Base-by-base conservation (phyloP, 2,329 filamentous ascomycete genomes). In the Penicillium vulpinum region DNA sequence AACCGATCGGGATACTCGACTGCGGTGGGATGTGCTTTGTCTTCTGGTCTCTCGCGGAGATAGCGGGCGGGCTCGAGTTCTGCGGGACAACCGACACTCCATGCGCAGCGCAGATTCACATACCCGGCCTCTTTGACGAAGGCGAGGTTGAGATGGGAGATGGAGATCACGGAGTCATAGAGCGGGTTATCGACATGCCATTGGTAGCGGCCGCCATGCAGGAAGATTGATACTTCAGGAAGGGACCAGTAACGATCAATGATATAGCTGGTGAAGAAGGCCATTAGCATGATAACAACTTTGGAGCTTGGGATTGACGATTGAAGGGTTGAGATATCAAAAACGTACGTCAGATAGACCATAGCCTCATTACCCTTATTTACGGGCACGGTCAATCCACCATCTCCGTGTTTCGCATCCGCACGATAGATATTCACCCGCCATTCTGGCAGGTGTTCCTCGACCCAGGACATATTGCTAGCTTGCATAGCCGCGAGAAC, bases 291-390 rank as follows among this genome's bases (percentile, higher is more conserved):
- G 22, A 3, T 1, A 24, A 21, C 13, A n/a, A n/a, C n/a, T n/a
- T n/a, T n/a, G n/a, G 5, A 16, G n/a, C 11, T 29, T 10, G 4
- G n/a, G 22, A 33, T 13, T 3, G 7, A 24, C n/a, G n/a, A n/a
- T n/a, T n/a, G n/a, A 26, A 15, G 7, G 21, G 18, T 41, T 3
- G 8, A 11, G 1, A 28, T 18, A 11, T 43, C 16, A 33, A 28
- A n/a, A 15, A 55, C 58, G 13, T 67, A 80, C 75, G 77, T 80
- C 50, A 81, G 60, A 60, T 80, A 81, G 1, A 77, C 78, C 78
- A 81, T 81, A 21, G 74, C 76, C 61, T 81, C 79, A 38, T 78
- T 70, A 0, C 79, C 79, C 62, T 80, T 80, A 61, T 81, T 81
- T 46, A 67, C 68, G 1, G 78, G 78, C 11, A 81, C 76, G 0